Conservation (phyloP, 2,329 filamentous ascomycete genomes). For the Fusarium floridanum region DNA sequence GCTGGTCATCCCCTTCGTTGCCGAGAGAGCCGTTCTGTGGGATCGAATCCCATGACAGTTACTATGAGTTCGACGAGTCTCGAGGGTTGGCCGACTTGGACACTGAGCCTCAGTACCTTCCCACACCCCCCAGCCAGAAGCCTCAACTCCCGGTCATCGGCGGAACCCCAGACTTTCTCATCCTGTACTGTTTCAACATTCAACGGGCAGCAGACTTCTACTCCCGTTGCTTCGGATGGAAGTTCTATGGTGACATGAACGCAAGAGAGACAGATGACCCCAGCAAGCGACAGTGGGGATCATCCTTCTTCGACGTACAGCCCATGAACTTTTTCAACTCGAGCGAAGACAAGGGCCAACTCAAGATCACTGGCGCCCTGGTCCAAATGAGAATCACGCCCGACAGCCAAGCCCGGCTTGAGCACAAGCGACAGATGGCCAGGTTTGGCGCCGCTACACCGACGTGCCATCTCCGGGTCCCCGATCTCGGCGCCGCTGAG, state of each 20-base stretch:
- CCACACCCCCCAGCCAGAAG: slow-evolving; percentile 3
- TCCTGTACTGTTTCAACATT: slow-evolving; percentile 42
- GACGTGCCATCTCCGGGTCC: slow-evolving; percentile 41
- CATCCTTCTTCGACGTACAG: slow-evolving; percentile 39
- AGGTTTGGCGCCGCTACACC: slow-evolving; percentile 29
- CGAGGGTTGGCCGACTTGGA: not conserved
- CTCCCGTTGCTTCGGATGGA: slow-evolving; percentile 43
- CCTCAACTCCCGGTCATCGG: slow-evolving; percentile 15
- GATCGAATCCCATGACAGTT: not conserved
- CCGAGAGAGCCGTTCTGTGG: slow-evolving; percentile 25
- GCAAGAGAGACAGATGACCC: slow-evolving; percentile 22
- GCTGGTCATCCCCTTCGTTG: slow-evolving; percentile 18
- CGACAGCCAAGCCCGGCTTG: slow-evolving; percentile 27
- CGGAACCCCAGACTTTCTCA: slow-evolving; percentile 40
- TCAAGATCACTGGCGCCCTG: slow-evolving; percentile 37
- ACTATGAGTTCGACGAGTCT: not conserved
- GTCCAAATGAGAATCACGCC: slow-evolving; percentile 28
- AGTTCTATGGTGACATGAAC: slow-evolving; percentile 41
- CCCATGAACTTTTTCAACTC: slow-evolving; percentile 45
- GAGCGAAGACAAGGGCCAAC: slow-evolving; percentile 14
- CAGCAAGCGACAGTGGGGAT: slow-evolving; percentile 39
- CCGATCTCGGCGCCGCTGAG: slow-evolving; percentile 41
- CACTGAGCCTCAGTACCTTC: not conserved
- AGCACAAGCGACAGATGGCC: slow-evolving; percentile 29
- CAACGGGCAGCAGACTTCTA: slow-evolving; percentile 40